Base-by-base conservation (phyloP, 371 early-diverging fungal species). In the Chytridium lagenaria region DNA sequence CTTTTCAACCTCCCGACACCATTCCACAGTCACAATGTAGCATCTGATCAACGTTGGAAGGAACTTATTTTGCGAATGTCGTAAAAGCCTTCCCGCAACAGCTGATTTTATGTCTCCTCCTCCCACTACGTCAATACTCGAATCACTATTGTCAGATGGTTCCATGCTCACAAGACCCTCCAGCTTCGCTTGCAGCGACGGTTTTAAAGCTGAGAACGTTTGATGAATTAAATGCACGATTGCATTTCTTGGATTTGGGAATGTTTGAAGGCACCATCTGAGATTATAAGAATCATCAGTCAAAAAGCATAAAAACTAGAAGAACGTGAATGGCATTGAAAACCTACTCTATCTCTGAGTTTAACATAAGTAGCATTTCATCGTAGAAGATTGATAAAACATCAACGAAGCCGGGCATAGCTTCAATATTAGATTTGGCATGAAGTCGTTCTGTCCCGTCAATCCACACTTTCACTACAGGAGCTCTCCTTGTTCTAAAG, bases 241-340 rank as follows among this genome's bases (percentile, higher is more conserved):
- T 3, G 84, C 82, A 2, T 81, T 75, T 0, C 80, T 77, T 12
- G 89, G 85, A 65, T 86, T 86, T 10, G 88, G 83, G 63, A 91
- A 90, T 50, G 90, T 81, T 44, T 86, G 84, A 0, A 84, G 80
- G 59, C 85, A 85, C 90, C 91, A 90, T 2, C 86, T 82, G 70
- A 87, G 19, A 40, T n/a, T n/a, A n/a, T n/a, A n/a, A n/a, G n/a
- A n/a, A n/a, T n/a, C n/a, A n/a, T n/a, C n/a, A n/a, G 5, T 26
- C 19, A 16, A 55, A 55, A 55, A 16, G 19, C 26, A 26, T 55
- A 7, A 55, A 28, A 10, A 55, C n/a, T n/a, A n/a, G n/a, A 55
- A 55, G 19, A 7, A 55, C 30, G 55, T 28, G n/a, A 7, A 55
- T 55, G 10, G 55, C 10, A 40, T 23, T 38, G n/a, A 50, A 19